Base-by-base conservation (phyloP, 2,329 filamentous ascomycete genomes). In the Lomentospora prolificans region DNA sequence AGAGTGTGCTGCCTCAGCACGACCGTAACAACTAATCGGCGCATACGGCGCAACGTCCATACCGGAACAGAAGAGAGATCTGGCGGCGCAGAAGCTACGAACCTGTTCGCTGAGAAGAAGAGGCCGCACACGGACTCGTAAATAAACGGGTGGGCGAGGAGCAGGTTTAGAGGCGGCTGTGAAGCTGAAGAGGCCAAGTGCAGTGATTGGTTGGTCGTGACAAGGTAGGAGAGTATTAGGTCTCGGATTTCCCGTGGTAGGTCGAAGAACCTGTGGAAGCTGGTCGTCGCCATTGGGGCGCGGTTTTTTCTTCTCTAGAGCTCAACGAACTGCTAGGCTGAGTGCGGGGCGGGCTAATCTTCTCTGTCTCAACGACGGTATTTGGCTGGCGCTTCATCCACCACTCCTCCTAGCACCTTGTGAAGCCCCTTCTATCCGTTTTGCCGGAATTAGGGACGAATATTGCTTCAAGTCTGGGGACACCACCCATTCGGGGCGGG, bases 211-310 rank as follows among this genome's bases (percentile, higher is more conserved):
- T 68, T 89, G 65, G 78, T 83, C 1, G 70, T 79, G 14, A 79
- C 75, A 0, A 60, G 61, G 12, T 69, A 69, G 14, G 72, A 70
- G 1, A 75, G 71, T 4, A 72, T 69, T 6, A 68, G 66, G 3
- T 72, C 81, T 36, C 82, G 79, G 59, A 82, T 79, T 60, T 90
- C 88, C 4, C 76, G 72, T 62, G 85, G 86, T 50, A 75, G 87
- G 54, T 54, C 52, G 39, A 54, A 54, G 52, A 54, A 54, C 17
- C 17, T 39, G 52, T 19, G 36, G 52, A 54, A 54, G 14, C 17
- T 25, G 9, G 52, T 4, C 12, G 6, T 25, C 10, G 27, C 27
- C 27, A 31, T 51, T 30, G 48, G 25, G 17, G 17, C 8, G 41
- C n/a, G n/a, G n/a, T n/a, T n/a, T n/a, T n/a, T n/a, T n/a, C n/a